phyloP scores from a whole-genome alignment of 2,329 filamentous ascomycete genomes.

The Fusarium veterinarium region DNA sequence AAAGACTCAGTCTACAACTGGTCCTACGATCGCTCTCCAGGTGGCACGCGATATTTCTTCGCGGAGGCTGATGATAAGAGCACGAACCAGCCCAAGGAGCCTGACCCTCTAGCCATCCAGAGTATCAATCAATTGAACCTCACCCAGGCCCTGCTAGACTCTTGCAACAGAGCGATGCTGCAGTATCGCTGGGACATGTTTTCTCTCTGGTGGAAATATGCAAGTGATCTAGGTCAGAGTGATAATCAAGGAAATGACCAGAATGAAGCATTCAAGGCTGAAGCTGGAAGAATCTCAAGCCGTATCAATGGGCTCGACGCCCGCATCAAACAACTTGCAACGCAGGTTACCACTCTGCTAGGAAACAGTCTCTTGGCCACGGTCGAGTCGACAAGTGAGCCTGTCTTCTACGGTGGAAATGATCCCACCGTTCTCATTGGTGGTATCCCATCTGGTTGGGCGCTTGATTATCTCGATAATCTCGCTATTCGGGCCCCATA shows the following conservation, averaged over 20 bases:
- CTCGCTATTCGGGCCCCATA: slow-evolving; percentile 8
- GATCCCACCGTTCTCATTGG: slow-evolving; percentile 56
- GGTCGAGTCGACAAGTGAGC: slow-evolving; percentile 40
- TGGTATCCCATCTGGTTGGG: slow-evolving; percentile 53
- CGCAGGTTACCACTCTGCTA: not conserved
- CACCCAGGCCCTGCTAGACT: slow-evolving; percentile 40
- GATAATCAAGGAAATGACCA: not conserved
- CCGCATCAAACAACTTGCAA: not conserved
- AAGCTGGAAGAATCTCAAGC: not conserved
- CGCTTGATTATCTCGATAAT: slow-evolving; percentile 49
- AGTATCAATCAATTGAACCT: slow-evolving; percentile 34
- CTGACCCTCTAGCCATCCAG: not conserved
- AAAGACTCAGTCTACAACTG: slow-evolving; percentile 48
- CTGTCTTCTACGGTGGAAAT: slow-evolving; percentile 43
- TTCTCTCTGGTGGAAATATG: slow-evolving; percentile 55
- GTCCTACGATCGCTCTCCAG: slow-evolving; percentile 41
- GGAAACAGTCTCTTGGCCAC: rapidly evolving
- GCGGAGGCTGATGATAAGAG: slow-evolving; percentile 23
- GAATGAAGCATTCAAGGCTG: not conserved
- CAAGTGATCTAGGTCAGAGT: not conserved
- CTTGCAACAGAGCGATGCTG: slow-evolving; percentile 20
- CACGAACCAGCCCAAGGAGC: slow-evolving; percentile 11
- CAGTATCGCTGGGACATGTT: slow-evolving; percentile 55
- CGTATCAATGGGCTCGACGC: not conserved
- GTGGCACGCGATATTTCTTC: slow-evolving; percentile 45